Percentiles rank a stretch among this genome's conserved stretches.
Evolutionary conservation across 495 filamentous ascomycete species (phyloP).

Genomic region (Talaromyces ruber): DNA sequence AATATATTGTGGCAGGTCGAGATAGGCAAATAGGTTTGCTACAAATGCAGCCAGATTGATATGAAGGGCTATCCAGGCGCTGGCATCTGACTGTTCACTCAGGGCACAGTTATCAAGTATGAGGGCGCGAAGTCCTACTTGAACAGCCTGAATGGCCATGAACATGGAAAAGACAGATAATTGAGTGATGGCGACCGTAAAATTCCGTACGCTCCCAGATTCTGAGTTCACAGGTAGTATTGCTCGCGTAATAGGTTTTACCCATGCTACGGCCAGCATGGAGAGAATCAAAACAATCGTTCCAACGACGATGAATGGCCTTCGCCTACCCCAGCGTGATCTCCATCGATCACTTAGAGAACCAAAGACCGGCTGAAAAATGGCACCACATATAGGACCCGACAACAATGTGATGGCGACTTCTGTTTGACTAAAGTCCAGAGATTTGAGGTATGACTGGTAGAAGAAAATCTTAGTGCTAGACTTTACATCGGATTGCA

Average conservation of each 20-base stretch:
- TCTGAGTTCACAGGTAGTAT: not conserved
- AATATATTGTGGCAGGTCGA: not conserved
- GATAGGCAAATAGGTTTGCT: not conserved
- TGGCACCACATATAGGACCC: not conserved
- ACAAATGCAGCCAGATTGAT: not conserved
- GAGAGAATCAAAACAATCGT: not conserved
- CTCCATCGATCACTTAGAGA: not conserved
- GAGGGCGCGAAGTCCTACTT: not conserved
- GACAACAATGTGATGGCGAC: not conserved
- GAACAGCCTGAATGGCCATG: not conserved
- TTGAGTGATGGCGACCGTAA: not conserved
- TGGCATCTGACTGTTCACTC: not conserved
- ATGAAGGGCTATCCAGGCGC: not conserved
- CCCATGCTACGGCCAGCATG: not conserved
- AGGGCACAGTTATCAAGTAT: not conserved
- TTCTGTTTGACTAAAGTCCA: not conserved
- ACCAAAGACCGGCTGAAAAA: conserved; percentile 2
- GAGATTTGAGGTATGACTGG: not conserved
- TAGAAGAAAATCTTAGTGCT: not conserved
- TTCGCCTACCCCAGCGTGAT: not conserved
- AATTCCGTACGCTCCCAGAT: not conserved
- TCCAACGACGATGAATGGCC: not conserved
- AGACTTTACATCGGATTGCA: not conserved
- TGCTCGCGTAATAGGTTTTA: not conserved
- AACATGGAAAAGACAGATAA: not conserved